phyloP scores from a whole-genome alignment of 208 protist species.

The Acanthamoeba sp. region DNA sequence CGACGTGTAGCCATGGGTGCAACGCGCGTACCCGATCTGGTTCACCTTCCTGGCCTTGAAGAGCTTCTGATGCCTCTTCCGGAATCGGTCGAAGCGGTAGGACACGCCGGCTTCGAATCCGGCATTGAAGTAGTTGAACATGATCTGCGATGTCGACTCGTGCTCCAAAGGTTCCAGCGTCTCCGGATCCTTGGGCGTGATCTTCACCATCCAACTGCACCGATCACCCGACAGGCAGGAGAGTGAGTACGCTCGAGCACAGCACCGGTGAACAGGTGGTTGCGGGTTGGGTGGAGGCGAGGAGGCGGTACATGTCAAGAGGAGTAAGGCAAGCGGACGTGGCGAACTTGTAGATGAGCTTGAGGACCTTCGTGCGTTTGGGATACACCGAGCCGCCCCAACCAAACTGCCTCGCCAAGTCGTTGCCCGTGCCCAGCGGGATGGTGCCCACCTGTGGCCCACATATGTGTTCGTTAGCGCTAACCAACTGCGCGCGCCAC shows the following conservation, averaged over 20 bases:
- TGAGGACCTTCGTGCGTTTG: neutral
- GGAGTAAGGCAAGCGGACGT: neutral
- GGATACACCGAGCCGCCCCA: constrained; percentile 47
- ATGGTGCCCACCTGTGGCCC: constrained; percentile 40
- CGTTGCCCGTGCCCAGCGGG: constrained; percentile 58
- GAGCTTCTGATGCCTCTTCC: constrained; percentile 30
- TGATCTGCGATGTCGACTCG: constrained; percentile 37
- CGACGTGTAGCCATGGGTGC: neutral
- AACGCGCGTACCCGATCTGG: constrained; percentile 38
- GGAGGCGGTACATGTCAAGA: constrained; percentile 12
- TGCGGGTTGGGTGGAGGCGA: too few relatives aligned
- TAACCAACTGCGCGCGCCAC: neutral
- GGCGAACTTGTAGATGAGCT: constrained; percentile 29
- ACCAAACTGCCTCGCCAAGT: constrained; percentile 50
- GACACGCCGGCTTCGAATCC: constrained; percentile 49
- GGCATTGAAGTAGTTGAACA: constrained; percentile 70
- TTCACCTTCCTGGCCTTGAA: constrained; percentile 59
- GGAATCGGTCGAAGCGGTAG: constrained; percentile 22
- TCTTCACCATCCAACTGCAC: constrained; percentile 54
- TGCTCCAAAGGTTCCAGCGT: constrained; percentile 1
- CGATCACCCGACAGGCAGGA: neutral
- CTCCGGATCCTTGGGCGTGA: constrained; percentile 14
- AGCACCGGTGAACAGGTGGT: neutral
- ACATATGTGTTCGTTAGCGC: neutral
- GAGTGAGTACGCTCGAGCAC: neutral